phyloP scores from a whole-genome alignment of 257 asterid genomes.

The Anisodus acutangulus region DNA sequence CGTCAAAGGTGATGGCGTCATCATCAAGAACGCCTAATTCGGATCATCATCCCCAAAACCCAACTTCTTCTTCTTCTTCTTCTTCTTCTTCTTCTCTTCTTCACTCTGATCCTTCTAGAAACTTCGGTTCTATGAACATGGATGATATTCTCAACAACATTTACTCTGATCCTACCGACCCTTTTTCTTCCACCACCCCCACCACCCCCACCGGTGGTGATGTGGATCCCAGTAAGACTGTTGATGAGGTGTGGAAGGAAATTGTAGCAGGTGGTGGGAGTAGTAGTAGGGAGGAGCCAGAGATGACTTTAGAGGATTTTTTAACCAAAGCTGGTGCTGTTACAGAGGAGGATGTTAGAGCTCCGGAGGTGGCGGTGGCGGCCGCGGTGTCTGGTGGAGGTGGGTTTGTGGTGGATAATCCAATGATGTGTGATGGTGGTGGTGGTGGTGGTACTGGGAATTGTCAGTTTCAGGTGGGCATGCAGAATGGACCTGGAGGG shows the following conservation, averaged over 20 bases:
- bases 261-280: conserved; percentile 50
- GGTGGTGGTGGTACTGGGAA: conserved; percentile 26
- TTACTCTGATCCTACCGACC: conserved; percentile 38
- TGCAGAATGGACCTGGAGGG: conserved; percentile 56
- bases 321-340: conserved; percentile 88
- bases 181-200: conserved; percentile 30
- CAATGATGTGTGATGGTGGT: conserved; percentile 39
- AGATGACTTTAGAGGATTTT: conserved; percentile 88
- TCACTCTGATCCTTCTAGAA: conserved; percentile 54
- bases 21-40: conserved; percentile 77
- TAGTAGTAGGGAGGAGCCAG: conserved; percentile 49
- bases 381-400: conserved; percentile 28
- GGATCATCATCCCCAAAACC: conserved; percentile 70
- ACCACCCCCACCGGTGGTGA: conserved; percentile 46
- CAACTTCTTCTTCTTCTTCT: conserved; percentile 40
- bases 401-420: conserved; percentile 46
- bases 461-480: conserved; percentile 56
- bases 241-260: conserved; percentile 72
- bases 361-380: conserved; percentile 30
- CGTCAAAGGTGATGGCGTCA: conserved; percentile 95
- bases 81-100: conserved; percentile 34
- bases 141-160: conserved; percentile 76
- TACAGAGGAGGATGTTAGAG: conserved; percentile 79
- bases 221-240: conserved; percentile 46
- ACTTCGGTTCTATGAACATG: conserved; percentile 80